Evolutionary conservation across 768 basidiomycete species (phyloP), one percentile per base, ranked within the genome.

Genomic region (Xanthoconium purpureum): DNA sequence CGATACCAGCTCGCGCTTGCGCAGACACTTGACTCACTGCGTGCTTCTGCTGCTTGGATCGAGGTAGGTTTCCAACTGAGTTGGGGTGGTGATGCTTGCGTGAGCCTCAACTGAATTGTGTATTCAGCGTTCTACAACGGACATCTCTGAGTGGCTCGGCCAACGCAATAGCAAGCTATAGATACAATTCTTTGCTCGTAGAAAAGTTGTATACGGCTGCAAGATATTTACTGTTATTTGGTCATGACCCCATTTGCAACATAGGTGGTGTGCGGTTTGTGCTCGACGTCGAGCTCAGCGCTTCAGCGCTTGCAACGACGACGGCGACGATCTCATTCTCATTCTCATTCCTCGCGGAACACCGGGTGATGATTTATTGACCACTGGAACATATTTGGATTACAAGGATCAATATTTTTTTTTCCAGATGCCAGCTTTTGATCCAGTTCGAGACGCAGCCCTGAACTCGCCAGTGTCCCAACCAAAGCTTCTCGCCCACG

Each of bases 391-490:
- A 43, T 33, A 49, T 46, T 12, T 30, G 29, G 48, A 32, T 11
- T 37, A 12, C 35, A 56, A 45, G 17, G 24, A 52, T 45, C 37
- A n/a, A 24, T 29, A 35, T 44, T 8, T 13, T 44, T 29, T 13
- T 44, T 29, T 33, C 38, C 43, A 37, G 43, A 71, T 71, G 70
- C 70, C 70, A 50, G 70, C 89, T 63, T 90, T 91, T 79, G 90
- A 91, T 80, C 89, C 90, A 65, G 89, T 92, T 59, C 82, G 90
- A 71, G 90, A 91, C 80, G 90, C 90, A 59, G 87, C 90, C 66
- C 81, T 88, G 64, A 89, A 89, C 73, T 88, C 87, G 42, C 89
- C 89, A 32, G 71, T 84, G 64, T 77, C 79, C 39, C 77, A 78
- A 61, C 67, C 78, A 47, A 73, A 73, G 64, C 54, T 75, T 59